Conservation (phyloP, 169 alveolate genomes). For the Plasmodium gallinaceum region DNA sequence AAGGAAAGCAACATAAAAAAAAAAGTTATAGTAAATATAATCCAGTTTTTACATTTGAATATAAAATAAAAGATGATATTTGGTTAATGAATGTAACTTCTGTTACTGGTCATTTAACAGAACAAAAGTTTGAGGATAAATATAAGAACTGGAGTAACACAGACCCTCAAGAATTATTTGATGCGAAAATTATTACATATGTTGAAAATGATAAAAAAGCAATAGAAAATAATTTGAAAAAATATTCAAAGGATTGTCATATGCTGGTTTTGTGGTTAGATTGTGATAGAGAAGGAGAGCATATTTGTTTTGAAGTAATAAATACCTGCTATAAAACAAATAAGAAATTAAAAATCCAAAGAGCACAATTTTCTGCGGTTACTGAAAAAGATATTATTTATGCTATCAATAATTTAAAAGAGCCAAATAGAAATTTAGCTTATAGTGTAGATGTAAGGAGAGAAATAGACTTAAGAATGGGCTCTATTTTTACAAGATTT, state of each 20-base stretch:
- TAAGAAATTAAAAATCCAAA: conserved; percentile 82
- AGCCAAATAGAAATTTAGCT: conserved; percentile 95
- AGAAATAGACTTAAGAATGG: conserved; percentile 96
- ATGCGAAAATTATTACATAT: conserved; percentile 93
- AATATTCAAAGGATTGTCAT: conserved; percentile 92
- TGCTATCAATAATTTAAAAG: conserved; percentile 92
- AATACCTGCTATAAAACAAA: conserved; percentile 79
- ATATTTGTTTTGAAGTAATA: conserved; percentile 98
- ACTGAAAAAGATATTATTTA: conserved; percentile 93
- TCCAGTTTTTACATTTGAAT: conserved; percentile 59
- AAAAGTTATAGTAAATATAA: conserved; percentile 79
- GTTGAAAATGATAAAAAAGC: conserved; percentile 85
- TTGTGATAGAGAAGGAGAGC: conserved; percentile 99
- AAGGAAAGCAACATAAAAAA: conserved; percentile 81
- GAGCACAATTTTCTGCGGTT: conserved; percentile 99
- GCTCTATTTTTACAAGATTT: conserved; percentile 89
- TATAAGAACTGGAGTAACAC: conserved; percentile 94
- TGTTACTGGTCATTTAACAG: conserved; percentile 95
- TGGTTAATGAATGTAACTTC: conserved; percentile 80
- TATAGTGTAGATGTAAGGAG: conserved; percentile 98
- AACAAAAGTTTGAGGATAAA: conserved; percentile 95
- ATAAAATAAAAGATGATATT: conserved; percentile 43
- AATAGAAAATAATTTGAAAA: conserved; percentile 91
- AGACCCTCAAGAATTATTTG: conserved; percentile 95
- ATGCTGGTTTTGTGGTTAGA: conserved; percentile 98